Conservation (phyloP, 2,329 filamentous ascomycete genomes). For the Sarocladium oryzae region DNA sequence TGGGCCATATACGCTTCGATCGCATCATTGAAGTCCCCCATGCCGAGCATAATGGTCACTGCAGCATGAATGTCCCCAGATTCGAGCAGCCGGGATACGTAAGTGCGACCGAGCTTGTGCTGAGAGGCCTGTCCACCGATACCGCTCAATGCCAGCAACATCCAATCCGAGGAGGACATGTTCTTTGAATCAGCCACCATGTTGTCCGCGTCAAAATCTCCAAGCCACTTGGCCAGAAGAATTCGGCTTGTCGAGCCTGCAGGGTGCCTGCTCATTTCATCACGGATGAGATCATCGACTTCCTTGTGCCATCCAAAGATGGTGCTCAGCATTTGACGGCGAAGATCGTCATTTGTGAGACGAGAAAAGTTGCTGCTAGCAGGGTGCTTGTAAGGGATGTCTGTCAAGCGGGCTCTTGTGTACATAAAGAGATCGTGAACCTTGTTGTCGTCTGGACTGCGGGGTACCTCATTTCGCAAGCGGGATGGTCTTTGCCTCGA, state of each 20-base stretch:
- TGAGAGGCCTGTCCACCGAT: constrained; percentile 72
- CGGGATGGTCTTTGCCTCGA: constrained; percentile 54
- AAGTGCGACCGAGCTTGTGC: constrained; percentile 84
- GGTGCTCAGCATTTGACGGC: constrained; percentile 83
- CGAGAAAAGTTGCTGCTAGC: constrained; percentile 49
- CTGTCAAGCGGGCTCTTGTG: constrained; percentile 71
- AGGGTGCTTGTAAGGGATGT: constrained; percentile 73
- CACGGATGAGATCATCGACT: constrained; percentile 70
- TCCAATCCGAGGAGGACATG: constrained; percentile 95
- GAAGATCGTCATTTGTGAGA: constrained; percentile 71
- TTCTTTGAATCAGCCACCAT: constrained; percentile 75
- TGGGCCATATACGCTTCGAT: constrained; percentile 95
- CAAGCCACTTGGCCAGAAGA: constrained; percentile 86
- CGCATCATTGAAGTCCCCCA: constrained; percentile 89
- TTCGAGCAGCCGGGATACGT: constrained; percentile 84
- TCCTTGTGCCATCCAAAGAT: constrained; percentile 95
- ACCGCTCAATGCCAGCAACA: constrained; percentile 84
- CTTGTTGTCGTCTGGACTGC: constrained; percentile 63
- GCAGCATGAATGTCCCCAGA: constrained; percentile 87
- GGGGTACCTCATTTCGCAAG: constrained; percentile 71
- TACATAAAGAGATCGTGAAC: constrained; percentile 80
- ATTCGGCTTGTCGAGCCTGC: constrained; percentile 71
- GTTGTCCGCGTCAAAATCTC: constrained; percentile 73
- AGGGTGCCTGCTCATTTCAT: constrained; percentile 73
- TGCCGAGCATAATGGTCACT: constrained; percentile 83